These are phyloP conservation scores for Kondoa subrosea DNA, from an alignment of 768 basidiomycete genomes.

Conservation along the genomic window DNA sequence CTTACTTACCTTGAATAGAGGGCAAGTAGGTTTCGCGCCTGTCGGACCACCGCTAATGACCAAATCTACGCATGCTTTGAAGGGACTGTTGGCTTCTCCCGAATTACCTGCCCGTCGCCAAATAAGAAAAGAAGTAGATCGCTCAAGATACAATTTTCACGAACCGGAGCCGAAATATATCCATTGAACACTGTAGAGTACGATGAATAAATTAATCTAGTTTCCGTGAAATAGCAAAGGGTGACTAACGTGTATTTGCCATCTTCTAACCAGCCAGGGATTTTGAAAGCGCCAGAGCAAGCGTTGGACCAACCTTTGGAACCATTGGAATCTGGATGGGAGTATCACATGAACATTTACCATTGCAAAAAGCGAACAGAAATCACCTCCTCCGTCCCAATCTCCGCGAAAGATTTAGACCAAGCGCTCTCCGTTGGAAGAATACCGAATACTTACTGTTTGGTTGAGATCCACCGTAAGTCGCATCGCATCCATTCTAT, in stretches of 20 bases:
- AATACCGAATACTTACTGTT: neutral
- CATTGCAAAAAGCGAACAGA: too few species aligned
- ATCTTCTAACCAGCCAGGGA: neutral
- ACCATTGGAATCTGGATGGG: too few species aligned
- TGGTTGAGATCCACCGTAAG: neutral
- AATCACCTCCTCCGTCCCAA: neutral
- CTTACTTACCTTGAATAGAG: constrained; percentile 1
- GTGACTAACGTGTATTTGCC: neutral
- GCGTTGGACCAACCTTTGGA: constrained; percentile 5
- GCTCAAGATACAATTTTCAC: too few species aligned
- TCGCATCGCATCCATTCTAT: neutral
- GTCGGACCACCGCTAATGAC: neutral
- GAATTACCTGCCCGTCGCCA: neutral
- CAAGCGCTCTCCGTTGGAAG: neutral
- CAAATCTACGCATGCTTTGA: neutral
- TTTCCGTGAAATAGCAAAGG: neutral
- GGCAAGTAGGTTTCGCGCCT: neutral
- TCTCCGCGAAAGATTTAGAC: neutral
- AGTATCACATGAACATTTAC: too few species aligned
- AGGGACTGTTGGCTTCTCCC: neutral
- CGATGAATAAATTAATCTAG: neutral
- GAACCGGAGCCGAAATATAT: neutral
- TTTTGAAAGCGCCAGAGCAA: constrained; percentile 2
- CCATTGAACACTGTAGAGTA: neutral
- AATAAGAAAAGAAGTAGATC: too few species aligned